These are phyloP conservation scores for Diospyros kaki DNA, from an alignment of 148 eudicot genomes.

Conservation along the genomic window DNA sequence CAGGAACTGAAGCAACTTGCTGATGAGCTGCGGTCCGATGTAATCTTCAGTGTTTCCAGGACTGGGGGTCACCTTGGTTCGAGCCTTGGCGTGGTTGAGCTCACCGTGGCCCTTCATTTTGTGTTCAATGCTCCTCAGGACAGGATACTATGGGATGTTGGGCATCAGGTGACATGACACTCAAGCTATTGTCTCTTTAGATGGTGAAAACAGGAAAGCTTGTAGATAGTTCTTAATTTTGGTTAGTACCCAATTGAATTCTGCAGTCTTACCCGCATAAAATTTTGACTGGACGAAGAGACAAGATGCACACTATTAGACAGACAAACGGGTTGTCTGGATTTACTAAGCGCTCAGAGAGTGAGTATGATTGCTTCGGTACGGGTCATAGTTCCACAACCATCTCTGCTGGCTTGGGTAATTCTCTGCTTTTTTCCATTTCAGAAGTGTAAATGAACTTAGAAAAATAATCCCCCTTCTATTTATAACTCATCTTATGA, in stretches of 20 bases:
- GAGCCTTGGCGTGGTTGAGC: constrained; percentile 97
- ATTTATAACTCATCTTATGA: not conserved
- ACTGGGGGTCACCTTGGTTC: constrained; percentile 99
- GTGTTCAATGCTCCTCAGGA: constrained; percentile 90
- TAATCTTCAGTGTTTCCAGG: constrained; percentile 85
- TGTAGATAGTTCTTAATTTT: constrained; percentile 1
- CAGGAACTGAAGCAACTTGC: constrained; percentile 93
- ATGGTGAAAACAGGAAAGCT: not conserved
- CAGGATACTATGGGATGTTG: constrained; percentile 92
- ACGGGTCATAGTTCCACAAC: constrained; percentile 91
- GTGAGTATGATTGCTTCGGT: constrained; percentile 86
- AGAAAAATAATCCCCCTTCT: not conserved
- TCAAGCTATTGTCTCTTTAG: not conserved
- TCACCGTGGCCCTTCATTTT: constrained; percentile 94
- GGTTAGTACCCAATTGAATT: not conserved
- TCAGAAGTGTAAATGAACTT: not conserved
- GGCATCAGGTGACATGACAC: constrained; percentile 73
- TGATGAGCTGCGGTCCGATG: constrained; percentile 85
- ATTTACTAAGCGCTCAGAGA: constrained; percentile 86
- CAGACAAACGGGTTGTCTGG: constrained; percentile 83
- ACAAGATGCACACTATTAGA: constrained; percentile 79
- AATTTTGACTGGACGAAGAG: constrained; percentile 87
- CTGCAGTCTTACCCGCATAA: constrained; percentile 90
- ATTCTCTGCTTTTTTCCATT: constrained; percentile 10
- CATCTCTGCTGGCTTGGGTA: constrained; percentile 93